Evolutionary conservation across 768 basidiomycete genomes (phyloP).

Genomic region (Neoboletus brunneissimus): DNA sequence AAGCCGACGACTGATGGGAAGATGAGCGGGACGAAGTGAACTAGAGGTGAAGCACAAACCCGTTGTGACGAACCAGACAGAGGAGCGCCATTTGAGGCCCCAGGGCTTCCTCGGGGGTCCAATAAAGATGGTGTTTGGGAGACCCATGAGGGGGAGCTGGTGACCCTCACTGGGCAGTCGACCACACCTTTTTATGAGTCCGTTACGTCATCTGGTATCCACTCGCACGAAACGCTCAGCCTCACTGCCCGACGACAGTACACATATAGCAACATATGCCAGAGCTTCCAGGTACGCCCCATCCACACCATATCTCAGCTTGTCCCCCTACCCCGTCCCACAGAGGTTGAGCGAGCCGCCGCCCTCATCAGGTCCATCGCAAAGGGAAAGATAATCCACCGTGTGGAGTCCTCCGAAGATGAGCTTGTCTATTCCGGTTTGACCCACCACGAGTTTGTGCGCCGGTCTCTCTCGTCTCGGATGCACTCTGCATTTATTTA

Average conservation of each 20-base stretch:
- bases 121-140: not conserved
- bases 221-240: not conserved
- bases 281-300: constrained; percentile 48
- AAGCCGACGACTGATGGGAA: constrained; percentile 43
- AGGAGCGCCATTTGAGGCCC: constrained; percentile 57
- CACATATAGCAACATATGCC: constrained; percentile 24
- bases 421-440: constrained; percentile 57
- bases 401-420: constrained; percentile 60
- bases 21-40: not conserved
- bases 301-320: not conserved
- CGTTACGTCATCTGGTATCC: not conserved
- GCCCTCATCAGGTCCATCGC: constrained; percentile 52
- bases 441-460: constrained; percentile 61
- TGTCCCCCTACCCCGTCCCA: not conserved
- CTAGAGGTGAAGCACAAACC: constrained; percentile 25
- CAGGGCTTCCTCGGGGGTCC: constrained; percentile 29
- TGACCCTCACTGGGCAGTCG: not conserved
- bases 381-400: constrained; percentile 48
- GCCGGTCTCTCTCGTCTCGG: constrained; percentile 18
- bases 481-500: constrained; percentile 8
- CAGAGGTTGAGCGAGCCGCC: constrained; percentile 72
- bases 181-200: not conserved
- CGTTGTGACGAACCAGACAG: constrained; percentile 52
- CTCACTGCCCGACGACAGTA: not conserved
- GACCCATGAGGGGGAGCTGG: constrained; percentile 9